phyloP scores from a whole-genome alignment of 768 basidiomycete species.

The Kwoniella mangroviensis region DNA sequence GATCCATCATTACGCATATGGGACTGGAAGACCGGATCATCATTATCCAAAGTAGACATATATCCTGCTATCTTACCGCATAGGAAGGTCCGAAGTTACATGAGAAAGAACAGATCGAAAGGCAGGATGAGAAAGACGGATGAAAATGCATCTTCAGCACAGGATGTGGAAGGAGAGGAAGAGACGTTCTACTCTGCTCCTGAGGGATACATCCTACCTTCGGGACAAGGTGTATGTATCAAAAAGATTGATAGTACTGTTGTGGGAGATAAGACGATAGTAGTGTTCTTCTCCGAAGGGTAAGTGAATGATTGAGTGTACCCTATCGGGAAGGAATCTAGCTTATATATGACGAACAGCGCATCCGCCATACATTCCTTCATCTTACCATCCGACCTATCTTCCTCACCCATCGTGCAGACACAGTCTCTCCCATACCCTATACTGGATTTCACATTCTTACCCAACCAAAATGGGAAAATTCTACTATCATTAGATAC shows the following conservation, averaged over 20 bases:
- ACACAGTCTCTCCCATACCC: slow-evolving; percentile 44
- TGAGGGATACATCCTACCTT: slow-evolving; percentile 47
- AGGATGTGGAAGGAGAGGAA: slow-evolving; percentile 27
- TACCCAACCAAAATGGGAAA: slow-evolving; percentile 25
- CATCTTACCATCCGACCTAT: slow-evolving; percentile 26
- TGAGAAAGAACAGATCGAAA: slow-evolving; percentile 45
- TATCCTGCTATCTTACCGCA: slow-evolving; percentile 58
- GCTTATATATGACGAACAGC: neutral
- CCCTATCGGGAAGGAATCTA: neutral
- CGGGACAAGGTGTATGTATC: slow-evolving; percentile 53
- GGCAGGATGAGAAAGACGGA: slow-evolving; percentile 33
- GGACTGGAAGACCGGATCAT: slow-evolving; percentile 61
- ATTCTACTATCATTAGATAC: slow-evolving; percentile 50
- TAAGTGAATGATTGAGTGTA: slow-evolving; percentile 23
- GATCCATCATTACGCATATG: slow-evolving; percentile 70
- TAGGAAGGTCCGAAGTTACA: slow-evolving; percentile 58
- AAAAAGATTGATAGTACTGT: slow-evolving; percentile 44
- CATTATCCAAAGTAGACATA: slow-evolving; percentile 65
- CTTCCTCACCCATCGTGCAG: slow-evolving; percentile 23
- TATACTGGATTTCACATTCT: slow-evolving; percentile 41
- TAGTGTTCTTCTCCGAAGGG: slow-evolving; percentile 57
- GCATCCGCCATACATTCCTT: slow-evolving; percentile 53
- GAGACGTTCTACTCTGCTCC: slow-evolving; percentile 44
- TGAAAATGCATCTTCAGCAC: slow-evolving; percentile 34
- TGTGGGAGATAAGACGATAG: slow-evolving; percentile 38